Percentiles rank a stretch among this genome's conserved stretches.
Evolutionary conservation across 2,329 filamentous ascomycete species (phyloP).

Genomic region (Pseudogymnoascus destructans): DNA sequence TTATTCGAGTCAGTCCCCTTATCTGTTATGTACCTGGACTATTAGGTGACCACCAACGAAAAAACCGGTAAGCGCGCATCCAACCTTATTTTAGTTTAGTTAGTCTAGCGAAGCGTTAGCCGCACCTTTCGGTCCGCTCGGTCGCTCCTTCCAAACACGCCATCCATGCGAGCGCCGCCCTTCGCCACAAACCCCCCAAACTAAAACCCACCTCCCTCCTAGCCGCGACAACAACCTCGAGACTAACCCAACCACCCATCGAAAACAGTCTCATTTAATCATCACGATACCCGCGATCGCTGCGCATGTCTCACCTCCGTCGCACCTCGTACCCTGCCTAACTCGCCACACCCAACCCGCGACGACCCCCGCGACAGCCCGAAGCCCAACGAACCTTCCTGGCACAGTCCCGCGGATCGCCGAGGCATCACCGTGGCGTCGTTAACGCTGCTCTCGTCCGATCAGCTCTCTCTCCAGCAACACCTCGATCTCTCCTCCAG

Average conservation of each 20-base stretch:
- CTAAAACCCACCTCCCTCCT: not conserved
- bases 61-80: not conserved
- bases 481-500: conserved; percentile 44
- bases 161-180: conserved; percentile 1
- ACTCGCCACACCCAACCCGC: not conserved
- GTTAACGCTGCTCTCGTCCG: conserved; percentile 15
- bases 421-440: conserved; percentile 20
- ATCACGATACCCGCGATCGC: not conserved
- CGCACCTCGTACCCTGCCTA: conserved; percentile 3
- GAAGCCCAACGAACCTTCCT: conserved; percentile 3
- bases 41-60: not conserved
- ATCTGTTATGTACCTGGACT: not conserved
- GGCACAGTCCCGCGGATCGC: not conserved
- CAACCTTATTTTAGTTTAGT: conserved; percentile 5
- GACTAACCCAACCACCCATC: not conserved
- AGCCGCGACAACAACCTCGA: not conserved
- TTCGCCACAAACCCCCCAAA: conserved; percentile 2
- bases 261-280: not conserved
- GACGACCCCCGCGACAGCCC: not conserved
- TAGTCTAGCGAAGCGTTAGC: conserved; percentile 1
- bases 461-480: conserved; percentile 44
- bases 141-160: not conserved
- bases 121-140: not conserved
- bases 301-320: not conserved
- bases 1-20: not conserved